phyloP scores from a whole-genome alignment of 306 rosid genomes.

The Pyrus pyrifolia region DNA sequence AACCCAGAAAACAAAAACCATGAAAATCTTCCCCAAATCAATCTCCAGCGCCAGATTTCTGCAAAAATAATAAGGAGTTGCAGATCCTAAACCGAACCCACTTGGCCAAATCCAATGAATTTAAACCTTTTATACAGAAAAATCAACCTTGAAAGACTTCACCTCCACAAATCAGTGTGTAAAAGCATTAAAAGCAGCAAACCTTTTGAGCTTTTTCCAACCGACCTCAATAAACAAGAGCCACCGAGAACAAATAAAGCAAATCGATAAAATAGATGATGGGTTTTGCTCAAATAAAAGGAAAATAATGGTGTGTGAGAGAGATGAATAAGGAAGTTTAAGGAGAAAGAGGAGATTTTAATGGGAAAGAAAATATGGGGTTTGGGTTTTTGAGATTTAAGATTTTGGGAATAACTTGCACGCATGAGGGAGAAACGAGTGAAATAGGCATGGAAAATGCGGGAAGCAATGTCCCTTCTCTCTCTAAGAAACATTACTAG shows the following conservation, averaged over 20 bases:
- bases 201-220: conserved; percentile 6
- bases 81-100: conserved; percentile 9
- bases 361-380: conserved; percentile 30
- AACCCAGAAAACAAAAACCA: conserved; percentile 18
- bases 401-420: conserved; percentile 71
- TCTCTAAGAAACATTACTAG: neutral
- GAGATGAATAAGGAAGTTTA: conserved; percentile 46
- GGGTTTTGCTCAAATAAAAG: neutral
- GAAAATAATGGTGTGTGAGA: conserved; percentile 5
- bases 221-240: neutral
- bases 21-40: neutral
- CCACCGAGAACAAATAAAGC: conserved; percentile 21
- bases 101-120: conserved; percentile 6
- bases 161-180: neutral
- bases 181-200: neutral
- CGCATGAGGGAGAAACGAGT: conserved; percentile 51
- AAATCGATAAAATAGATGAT: neutral
- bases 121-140: neutral
- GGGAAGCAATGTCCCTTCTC: conserved; percentile 47
- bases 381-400: neutral
- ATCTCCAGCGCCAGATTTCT: conserved; percentile 1
- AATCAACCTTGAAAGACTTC: neutral
- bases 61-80: neutral
- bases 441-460: conserved; percentile 49
- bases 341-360: conserved; percentile 32